Evolutionary conservation across 2,329 filamentous ascomycete genomes (phyloP), one percentile per base, ranked within the genome.

Genomic region (Sporothrix luriei): DNA sequence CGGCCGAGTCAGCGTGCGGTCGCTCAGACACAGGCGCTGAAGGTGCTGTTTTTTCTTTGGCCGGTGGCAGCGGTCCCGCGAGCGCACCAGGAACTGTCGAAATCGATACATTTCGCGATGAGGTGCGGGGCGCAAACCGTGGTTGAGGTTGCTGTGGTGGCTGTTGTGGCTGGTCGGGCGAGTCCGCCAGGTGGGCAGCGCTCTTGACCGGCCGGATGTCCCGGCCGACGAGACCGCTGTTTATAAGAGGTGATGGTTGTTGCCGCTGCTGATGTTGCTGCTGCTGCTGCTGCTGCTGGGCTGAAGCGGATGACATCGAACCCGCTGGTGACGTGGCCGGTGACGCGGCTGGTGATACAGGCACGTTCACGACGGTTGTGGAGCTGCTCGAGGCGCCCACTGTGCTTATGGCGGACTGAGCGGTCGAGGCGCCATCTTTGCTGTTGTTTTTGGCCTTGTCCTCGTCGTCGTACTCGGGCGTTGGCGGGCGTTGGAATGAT

Each of bases 401-500:
- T 9, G 54, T 62, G 46, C 40, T 46, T 19, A 40, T 55, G 1
- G 62, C 61, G 1, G 68, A 21, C 2, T 54, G 52, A 7, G 33
- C 33, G 6, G 46, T 43, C 9, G 57, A 68, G 40, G 57, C 9
- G 21, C 29, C 62, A n/a, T 67, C 62, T 16, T 62, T 70, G 4
- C 64, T 69, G 10, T 4, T 78, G 71, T 78, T 78, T 66, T 62
- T 48, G 21, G 13, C 13, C 38, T 64, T 64, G 79, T 75, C 82
- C 55, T 80, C 78, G 24, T 79, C 79, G 51, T 80, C 80, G 70
- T 85, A 84, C 57, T 85, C 83, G 19, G 84, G 83, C 2, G 83
- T 85, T 0, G 83, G 83, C 11, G 82, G 81, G 2, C 82, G 79
- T 51, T 79, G 74, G 14, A 74, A 68, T 4, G 52, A 43, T 0